Conservation (phyloP, 2,329 filamentous ascomycete genomes). For the Colletotrichum neosansevieriae region DNA sequence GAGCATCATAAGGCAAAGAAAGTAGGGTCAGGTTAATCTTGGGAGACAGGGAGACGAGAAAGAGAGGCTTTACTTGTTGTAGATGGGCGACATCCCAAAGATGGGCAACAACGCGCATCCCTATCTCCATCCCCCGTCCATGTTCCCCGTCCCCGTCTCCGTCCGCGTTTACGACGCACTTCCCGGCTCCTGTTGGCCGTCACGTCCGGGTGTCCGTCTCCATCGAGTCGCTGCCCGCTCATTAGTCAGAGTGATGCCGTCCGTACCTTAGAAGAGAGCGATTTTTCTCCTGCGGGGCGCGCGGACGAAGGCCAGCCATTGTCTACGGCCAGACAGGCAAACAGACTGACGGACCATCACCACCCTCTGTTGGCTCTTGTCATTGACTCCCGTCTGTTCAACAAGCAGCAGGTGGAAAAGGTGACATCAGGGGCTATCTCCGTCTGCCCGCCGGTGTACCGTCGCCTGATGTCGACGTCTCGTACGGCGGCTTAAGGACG, state of each 20-base stretch:
- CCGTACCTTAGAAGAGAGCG: conserved; percentile 10
- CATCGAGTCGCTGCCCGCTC: conserved; percentile 5
- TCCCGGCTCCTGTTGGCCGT: neutral
- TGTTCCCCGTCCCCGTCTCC: conserved; percentile 20
- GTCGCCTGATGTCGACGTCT: conserved; percentile 1
- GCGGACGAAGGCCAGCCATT: conserved; percentile 3
- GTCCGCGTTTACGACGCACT: too few relatives aligned
- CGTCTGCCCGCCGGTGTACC: neutral
- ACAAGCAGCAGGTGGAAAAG: neutral
- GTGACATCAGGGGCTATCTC: neutral
- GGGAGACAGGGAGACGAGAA: neutral
- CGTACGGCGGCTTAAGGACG: neutral
- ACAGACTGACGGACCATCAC: too few relatives aligned
- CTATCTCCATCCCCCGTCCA: neutral
- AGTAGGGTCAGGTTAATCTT: too few relatives aligned
- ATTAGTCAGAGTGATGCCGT: conserved; percentile 35
- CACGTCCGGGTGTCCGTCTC: conserved; percentile 18
- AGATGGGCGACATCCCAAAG: conserved; percentile 5
- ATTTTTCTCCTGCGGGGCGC: conserved; percentile 4
- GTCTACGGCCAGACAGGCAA: neutral
- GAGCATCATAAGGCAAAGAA: neutral
- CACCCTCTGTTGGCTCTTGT: neutral
- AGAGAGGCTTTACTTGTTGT: neutral
- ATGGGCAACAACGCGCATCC: conserved; percentile 3
- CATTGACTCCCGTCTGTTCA: neutral